Percentiles rank a stretch among this genome's conserved stretches.
Evolutionary conservation across 2,329 filamentous ascomycete genomes (phyloP).

Genomic region (Monilinia polystroma): DNA sequence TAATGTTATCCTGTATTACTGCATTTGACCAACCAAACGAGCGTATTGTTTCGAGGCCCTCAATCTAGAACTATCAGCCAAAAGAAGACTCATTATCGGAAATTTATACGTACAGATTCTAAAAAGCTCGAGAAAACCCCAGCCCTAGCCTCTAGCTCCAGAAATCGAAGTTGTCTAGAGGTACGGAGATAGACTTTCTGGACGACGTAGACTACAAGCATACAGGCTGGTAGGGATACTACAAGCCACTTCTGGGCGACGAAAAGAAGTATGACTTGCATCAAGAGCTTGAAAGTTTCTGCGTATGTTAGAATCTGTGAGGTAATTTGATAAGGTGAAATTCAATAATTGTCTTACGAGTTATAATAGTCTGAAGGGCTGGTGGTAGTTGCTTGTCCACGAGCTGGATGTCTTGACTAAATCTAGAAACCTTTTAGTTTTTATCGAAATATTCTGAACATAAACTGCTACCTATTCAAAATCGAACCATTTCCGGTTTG

Average conservation of each 20-base stretch:
- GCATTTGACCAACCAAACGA: constrained; percentile 54
- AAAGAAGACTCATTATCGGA: not conserved
- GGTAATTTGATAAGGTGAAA: too few relatives aligned
- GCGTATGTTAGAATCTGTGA: not conserved
- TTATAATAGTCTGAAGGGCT: constrained; percentile 40
- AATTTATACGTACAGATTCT: constrained; percentile 40
- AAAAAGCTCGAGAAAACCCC: constrained; percentile 47
- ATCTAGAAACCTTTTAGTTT: constrained; percentile 26
- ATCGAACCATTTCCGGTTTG: constrained; percentile 45
- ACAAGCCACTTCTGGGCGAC: constrained; percentile 47
- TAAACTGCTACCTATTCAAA: constrained; percentile 42
- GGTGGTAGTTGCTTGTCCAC: constrained; percentile 31
- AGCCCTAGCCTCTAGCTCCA: constrained; percentile 62
- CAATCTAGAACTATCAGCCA: constrained; percentile 37
- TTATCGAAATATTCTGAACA: not conserved
- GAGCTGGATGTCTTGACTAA: constrained; percentile 29
- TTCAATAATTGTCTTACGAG: constrained; percentile 36
- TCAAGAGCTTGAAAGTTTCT: constrained; percentile 40
- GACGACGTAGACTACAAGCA: constrained; percentile 48
- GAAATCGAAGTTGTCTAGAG: constrained; percentile 57
- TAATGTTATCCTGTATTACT: too few relatives aligned
- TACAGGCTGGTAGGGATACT: constrained; percentile 48
- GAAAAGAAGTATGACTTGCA: constrained; percentile 51
- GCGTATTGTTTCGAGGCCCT: constrained; percentile 54
- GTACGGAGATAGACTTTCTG: constrained; percentile 61